These are phyloP conservation scores for Lentinula detonsa DNA, from an alignment of 768 basidiomycete species.

Conservation along the genomic window DNA sequence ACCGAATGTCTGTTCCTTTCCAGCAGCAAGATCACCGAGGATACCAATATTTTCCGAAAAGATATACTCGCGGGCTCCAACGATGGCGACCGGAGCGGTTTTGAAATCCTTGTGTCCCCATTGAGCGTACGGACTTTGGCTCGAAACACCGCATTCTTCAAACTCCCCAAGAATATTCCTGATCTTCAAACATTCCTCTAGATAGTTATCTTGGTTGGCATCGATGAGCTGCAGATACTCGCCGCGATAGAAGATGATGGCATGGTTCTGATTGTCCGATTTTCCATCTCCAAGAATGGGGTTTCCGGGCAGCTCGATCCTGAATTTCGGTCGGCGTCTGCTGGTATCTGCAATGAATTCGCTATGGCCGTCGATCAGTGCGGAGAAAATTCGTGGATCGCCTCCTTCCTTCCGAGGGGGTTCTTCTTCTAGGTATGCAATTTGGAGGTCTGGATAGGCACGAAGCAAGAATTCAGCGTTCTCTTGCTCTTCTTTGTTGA, in stretches of 20 bases:
- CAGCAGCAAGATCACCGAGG: conserved; percentile 95
- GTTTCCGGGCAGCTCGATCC: conserved; percentile 97
- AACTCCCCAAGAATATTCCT: conserved; percentile 97
- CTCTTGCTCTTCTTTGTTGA: conserved; percentile 99
- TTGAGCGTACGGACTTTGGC: conserved; percentile 87
- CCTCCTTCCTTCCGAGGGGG: conserved; percentile 90
- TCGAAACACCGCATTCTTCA: conserved; percentile 84
- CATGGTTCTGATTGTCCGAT: conserved; percentile 99
- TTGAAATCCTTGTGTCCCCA: conserved; percentile 88
- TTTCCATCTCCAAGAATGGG: conserved; percentile 99
- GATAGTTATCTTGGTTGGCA: conserved; percentile 99
- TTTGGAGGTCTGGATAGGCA: conserved; percentile 97
- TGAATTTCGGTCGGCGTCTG: conserved; percentile 91
- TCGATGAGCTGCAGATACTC: conserved; percentile 99
- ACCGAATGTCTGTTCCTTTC: conserved; percentile 99
- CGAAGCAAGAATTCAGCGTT: conserved; percentile 97
- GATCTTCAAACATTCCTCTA: conserved; percentile 99
- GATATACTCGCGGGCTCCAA: conserved; percentile 98
- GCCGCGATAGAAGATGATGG: conserved; percentile 98
- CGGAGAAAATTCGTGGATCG: conserved; percentile 91
- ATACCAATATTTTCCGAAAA: conserved; percentile 99
- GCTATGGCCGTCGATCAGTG: conserved; percentile 96
- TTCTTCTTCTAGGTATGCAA: conserved; percentile 98
- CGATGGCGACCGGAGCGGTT: conserved; percentile 88
- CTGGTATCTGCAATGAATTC: conserved; percentile 90